A percentile compares a stretch with the other conserved stretches of the same genome.
phyloP scores from a whole-genome alignment of 176 grass and related monocot species.

The Bolboschoenus planiculmis region DNA sequence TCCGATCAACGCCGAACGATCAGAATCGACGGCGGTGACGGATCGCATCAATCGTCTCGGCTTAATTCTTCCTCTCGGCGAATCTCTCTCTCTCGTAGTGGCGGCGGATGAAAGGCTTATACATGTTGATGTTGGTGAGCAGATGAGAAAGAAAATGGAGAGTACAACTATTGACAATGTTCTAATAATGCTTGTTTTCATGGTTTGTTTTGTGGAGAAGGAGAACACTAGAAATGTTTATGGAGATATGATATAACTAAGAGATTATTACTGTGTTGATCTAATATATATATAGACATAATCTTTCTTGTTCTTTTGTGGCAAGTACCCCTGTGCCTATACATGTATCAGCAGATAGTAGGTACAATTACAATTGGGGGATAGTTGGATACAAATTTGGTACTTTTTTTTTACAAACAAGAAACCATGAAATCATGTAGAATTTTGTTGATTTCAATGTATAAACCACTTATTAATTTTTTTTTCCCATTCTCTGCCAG shows the following conservation, averaged over 20 bases:
- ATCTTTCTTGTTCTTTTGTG: neutral
- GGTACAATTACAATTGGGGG: neutral
- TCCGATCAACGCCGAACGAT: neutral
- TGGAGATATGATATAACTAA: neutral
- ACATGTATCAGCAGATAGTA: neutral
- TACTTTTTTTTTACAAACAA: no score
- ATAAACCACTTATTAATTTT: neutral
- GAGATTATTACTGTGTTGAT: neutral
- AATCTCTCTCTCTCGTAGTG: neutral
- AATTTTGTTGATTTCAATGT: neutral
- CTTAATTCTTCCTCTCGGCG: neutral
- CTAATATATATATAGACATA: neutral
- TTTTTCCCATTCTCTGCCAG: neutral
- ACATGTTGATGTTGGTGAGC: neutral
- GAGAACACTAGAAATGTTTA: neutral
- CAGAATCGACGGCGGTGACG: neutral
- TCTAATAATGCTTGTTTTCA: conserved; percentile 16
- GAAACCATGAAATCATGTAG: neutral
- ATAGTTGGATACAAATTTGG: neutral
- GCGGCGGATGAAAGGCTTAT: neutral
- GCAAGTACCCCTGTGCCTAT: neutral
- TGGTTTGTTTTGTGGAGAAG: neutral
- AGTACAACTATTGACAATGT: neutral
- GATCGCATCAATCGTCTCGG: neutral
- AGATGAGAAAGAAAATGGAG: neutral